A percentile compares a stretch with the other conserved stretches of the same genome.
Conservation (phyloP, 805 yeast species). For the Cyberlindnera mycetangii region DNA sequence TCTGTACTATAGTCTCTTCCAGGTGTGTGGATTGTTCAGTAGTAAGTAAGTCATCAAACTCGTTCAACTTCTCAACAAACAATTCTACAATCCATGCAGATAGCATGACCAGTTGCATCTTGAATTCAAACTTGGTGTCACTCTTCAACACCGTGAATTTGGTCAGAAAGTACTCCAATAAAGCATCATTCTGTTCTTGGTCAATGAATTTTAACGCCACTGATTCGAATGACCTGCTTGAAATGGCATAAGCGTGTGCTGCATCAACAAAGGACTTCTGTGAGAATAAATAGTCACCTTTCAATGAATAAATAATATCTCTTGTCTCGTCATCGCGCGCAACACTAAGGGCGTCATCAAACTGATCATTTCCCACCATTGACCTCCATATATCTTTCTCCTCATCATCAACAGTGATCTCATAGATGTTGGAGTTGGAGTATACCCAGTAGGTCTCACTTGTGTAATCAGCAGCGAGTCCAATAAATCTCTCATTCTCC, state of each 20-base stretch:
- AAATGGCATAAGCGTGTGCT: slow-evolving; percentile 58
- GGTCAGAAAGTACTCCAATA: slow-evolving; percentile 42
- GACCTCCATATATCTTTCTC: slow-evolving; percentile 71
- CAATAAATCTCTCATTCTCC: slow-evolving; percentile 38
- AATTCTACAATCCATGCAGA: slow-evolving; percentile 38
- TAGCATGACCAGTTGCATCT: slow-evolving; percentile 30
- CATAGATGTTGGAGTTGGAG: slow-evolving; percentile 60
- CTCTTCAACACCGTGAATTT: slow-evolving; percentile 37
- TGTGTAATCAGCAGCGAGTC: slow-evolving; percentile 47
- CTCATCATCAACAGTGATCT: slow-evolving; percentile 68
- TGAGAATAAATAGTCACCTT: slow-evolving; percentile 49
- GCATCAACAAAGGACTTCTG: slow-evolving; percentile 34
- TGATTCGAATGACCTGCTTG: slow-evolving; percentile 66
- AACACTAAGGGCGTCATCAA: slow-evolving; percentile 58
- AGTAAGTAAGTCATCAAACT: slow-evolving; percentile 32
- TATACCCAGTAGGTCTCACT: slow-evolving; percentile 74
- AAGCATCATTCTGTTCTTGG: slow-evolving; percentile 37
- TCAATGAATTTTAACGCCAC: slow-evolving; percentile 58
- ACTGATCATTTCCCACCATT: slow-evolving; percentile 48
- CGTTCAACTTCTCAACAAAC: slow-evolving; percentile 31
- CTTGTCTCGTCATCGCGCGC: slow-evolving; percentile 36
- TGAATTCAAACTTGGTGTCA: slow-evolving; percentile 25
- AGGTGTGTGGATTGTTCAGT: slow-evolving; percentile 27
- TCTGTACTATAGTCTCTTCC: slow-evolving; percentile 25
- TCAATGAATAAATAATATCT: slow-evolving; percentile 48